These are phyloP conservation scores for Arabidopsis hybrid DNA, from an alignment of 441 rosid genomes.

Conservation along the genomic window DNA sequence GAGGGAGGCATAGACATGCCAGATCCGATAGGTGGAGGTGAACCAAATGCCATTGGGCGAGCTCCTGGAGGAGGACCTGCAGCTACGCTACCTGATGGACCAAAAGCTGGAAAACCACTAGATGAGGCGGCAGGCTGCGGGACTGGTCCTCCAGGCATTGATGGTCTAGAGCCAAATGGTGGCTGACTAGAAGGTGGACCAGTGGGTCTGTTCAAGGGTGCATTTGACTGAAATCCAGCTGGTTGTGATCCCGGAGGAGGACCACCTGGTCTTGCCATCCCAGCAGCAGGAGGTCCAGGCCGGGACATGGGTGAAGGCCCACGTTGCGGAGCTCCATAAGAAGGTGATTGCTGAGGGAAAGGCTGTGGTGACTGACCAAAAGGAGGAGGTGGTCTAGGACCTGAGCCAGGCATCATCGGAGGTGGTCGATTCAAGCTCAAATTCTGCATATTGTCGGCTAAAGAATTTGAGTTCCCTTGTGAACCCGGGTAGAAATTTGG, in stretches of 20 bases:
- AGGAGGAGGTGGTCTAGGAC: conserved; percentile 59
- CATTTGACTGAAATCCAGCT: conserved; percentile 41
- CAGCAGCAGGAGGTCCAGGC: conserved; percentile 54
- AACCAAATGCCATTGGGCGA: conserved; percentile 52
- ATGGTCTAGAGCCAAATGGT: conserved; percentile 69
- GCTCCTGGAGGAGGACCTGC: conserved; percentile 52
- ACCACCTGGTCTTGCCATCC: conserved; percentile 56
- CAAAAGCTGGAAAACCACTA: conserved; percentile 41
- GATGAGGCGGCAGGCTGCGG: conserved; percentile 53
- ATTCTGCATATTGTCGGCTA: conserved; percentile 72
- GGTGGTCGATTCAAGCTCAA: conserved; percentile 67
- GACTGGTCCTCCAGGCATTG: conserved; percentile 55
- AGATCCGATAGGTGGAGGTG: conserved; percentile 53
- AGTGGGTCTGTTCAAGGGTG: conserved; percentile 42
- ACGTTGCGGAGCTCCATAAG: conserved; percentile 52
- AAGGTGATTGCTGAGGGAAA: conserved; percentile 57
- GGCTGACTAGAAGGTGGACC: conserved; percentile 48
- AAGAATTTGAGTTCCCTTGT: conserved; percentile 49
- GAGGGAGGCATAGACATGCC: conserved; percentile 54
- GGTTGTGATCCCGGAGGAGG: conserved; percentile 66
- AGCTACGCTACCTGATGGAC: conserved; percentile 31
- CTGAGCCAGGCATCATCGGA: conserved; percentile 51
- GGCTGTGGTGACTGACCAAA: conserved; percentile 69
- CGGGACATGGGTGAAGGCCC: conserved; percentile 50
- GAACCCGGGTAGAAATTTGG: conserved; percentile 60